Base-by-base conservation (phyloP, 495 filamentous ascomycete genomes). In the Pyronema omphalodes region DNA sequence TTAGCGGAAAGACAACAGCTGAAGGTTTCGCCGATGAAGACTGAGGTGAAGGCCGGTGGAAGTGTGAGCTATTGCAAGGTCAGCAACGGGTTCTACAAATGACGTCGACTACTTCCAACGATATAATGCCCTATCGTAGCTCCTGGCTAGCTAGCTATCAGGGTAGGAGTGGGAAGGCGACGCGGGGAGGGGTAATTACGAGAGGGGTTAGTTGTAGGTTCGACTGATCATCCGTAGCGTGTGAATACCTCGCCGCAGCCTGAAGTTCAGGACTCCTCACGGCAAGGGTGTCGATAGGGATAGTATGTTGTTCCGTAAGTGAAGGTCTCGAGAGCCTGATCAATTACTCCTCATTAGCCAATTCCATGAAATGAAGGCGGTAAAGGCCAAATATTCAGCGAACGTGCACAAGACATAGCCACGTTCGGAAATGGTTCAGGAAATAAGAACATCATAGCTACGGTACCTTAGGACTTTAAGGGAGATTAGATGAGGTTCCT, bases 21-120 rank as follows among this genome's bases (percentile, higher is more conserved):
- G 67, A 98, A 98, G 1, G 84, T 87, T 71, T 96, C 88, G 55
- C 91, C 91, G 41, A 96, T 88, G 58, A 95, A 95, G 48, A 88
- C 87, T 8, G 84, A 85, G 51, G 88, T 91, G 66, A 98, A 96
- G 4, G 86, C 78, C 0, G 87, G 84, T 6, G 91, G 91, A 3
- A 96, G 79, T n/a, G 84, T 94, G 58, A 95, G 75, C 76, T 80
- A 53, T 29, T 45, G 23, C 18, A 51, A 48, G 11, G 57, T 59
- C 33, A 37, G 35, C 9, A 12, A 11, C 19, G n/a, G 41, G 9
- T 12, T 34, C 34, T 29, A 6, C 6, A 14, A 29, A 29, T 29
- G 23, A 29, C 19, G 51, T 29, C 23, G 23, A 57, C 39, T 58
- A 55, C 34, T 17, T 53, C 40, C 39, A 52, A 41, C 11, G 33